Evolutionary conservation across 805 yeast genomes (phyloP).

Genomic region (Isabelozyma rhagii): DNA sequence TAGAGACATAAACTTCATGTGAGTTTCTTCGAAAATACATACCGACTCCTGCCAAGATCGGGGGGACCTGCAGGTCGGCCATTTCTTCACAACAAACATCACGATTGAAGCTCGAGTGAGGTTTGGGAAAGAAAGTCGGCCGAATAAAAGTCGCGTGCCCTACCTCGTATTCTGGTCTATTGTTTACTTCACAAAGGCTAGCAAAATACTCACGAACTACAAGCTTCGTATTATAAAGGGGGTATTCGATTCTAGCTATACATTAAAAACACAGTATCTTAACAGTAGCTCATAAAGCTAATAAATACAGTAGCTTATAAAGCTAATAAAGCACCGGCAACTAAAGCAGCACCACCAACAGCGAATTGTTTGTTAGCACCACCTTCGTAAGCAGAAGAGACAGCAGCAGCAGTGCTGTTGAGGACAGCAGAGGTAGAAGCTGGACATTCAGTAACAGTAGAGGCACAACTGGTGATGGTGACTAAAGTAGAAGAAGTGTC

Average conservation of each 20-base stretch:
- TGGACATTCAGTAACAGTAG: slow-evolving; percentile 44
- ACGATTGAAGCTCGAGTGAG: too few species aligned
- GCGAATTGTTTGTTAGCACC: slow-evolving; percentile 32
- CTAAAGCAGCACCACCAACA: slow-evolving; percentile 47
- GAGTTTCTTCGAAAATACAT: too few species aligned
- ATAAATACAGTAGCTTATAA: slow-evolving; percentile 36
- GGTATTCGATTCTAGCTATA: neutral
- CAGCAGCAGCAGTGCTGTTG: slow-evolving; percentile 13
- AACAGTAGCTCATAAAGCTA: neutral
- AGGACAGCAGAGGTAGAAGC: slow-evolving; percentile 12
- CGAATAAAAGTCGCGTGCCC: too few species aligned
- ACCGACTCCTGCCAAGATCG: too few species aligned
- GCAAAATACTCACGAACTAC: too few species aligned
- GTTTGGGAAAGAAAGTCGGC: too few species aligned
- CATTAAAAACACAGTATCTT: neutral
- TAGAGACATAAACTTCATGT: too few species aligned
- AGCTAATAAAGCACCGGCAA: slow-evolving; percentile 56
- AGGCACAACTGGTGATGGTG: slow-evolving; percentile 41
- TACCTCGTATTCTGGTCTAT: too few species aligned
- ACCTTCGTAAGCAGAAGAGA: slow-evolving; percentile 25
- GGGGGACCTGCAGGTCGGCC: too few species aligned
- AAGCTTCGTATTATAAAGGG: too few species aligned
- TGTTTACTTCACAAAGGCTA: too few species aligned
- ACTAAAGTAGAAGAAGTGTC: slow-evolving; percentile 33
- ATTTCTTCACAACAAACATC: too few species aligned